Evolutionary conservation across 2,329 filamentous ascomycete genomes (phyloP).

Genomic region (Ophiostoma montium): DNA sequence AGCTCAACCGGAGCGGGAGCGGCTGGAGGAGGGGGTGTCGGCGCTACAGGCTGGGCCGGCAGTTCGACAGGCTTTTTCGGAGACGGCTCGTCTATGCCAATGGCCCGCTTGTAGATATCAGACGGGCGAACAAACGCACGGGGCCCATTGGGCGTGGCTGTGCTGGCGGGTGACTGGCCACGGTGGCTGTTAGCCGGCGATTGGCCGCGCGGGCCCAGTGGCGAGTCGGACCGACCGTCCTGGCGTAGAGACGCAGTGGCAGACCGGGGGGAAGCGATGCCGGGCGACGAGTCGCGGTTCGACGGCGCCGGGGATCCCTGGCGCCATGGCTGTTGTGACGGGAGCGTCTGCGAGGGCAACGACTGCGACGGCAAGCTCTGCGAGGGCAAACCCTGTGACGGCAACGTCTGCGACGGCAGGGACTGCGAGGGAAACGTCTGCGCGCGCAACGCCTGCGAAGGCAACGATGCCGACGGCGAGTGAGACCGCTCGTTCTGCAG

Average conservation of each 20-base stretch:
- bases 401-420: slow-evolving; percentile 6
- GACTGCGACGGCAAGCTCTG: background rate
- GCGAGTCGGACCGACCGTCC: slow-evolving; percentile 26
- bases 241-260: slow-evolving; percentile 17
- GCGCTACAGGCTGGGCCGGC: background rate
- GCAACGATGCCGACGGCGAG: background rate
- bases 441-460: slow-evolving; percentile 1
- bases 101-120: slow-evolving; percentile 60
- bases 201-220: slow-evolving; percentile 20
- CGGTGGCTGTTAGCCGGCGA: slow-evolving; percentile 9
- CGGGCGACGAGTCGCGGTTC: slow-evolving; percentile 5
- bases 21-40: background rate
- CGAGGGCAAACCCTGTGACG: slow-evolving; percentile 4
- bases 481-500: slow-evolving; percentile 11
- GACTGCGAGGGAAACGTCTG: background rate
- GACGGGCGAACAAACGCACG: slow-evolving; percentile 54
- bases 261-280: background rate
- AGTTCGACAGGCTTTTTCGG: background rate
- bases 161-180: slow-evolving; percentile 15
- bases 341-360: background rate
- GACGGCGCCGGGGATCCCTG: slow-evolving; percentile 10
- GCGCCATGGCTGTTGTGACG: slow-evolving; percentile 3
- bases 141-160: slow-evolving; percentile 16
- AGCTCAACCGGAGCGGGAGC: background rate
- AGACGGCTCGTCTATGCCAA: background rate